Percentiles rank a stretch among this genome's conserved stretches.
phyloP scores from a whole-genome alignment of 768 basidiomycete species.

The Suillus hirtellus region DNA sequence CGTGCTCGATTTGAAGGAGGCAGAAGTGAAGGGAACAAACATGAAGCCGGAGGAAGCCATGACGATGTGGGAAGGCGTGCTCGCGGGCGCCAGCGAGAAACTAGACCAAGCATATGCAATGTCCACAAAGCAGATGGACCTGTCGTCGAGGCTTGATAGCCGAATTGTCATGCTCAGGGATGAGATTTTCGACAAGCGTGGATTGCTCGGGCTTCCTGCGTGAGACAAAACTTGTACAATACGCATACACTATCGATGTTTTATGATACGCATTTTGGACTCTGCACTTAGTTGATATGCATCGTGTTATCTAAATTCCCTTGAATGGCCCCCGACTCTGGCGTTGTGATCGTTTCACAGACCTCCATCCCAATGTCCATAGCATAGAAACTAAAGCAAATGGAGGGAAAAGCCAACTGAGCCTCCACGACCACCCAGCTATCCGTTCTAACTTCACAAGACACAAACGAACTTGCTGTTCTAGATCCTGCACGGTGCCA shows the following conservation, averaged over 20 bases:
- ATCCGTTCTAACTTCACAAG: slow-evolving; percentile 43
- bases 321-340: not conserved
- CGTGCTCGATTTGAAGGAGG: slow-evolving; percentile 67
- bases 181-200: slow-evolving; percentile 66
- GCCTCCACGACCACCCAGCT: slow-evolving; percentile 57
- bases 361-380: slow-evolving; percentile 40
- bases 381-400: slow-evolving; percentile 47
- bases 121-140: slow-evolving; percentile 55
- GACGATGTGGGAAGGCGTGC: slow-evolving; percentile 46
- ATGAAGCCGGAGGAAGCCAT: slow-evolving; percentile 33
- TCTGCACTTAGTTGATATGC: not conserved
- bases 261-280: not conserved
- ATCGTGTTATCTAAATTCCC: not conserved
- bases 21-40: slow-evolving; percentile 36
- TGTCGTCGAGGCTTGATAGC: slow-evolving; percentile 69
- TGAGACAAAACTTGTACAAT: not conserved
- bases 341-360: slow-evolving; percentile 4
- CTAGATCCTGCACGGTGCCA: slow-evolving; percentile 67
- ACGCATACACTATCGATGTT: not conserved
- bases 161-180: slow-evolving; percentile 68
- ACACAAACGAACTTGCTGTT: slow-evolving; percentile 44
- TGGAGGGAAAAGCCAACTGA: slow-evolving; percentile 66
- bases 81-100: slow-evolving; percentile 49
- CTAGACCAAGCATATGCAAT: slow-evolving; percentile 52
- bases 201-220: slow-evolving; percentile 36